These are phyloP conservation scores for Metarhizium brunneum DNA, from an alignment of 2,329 filamentous ascomycete species.

Conservation along the genomic window DNA sequence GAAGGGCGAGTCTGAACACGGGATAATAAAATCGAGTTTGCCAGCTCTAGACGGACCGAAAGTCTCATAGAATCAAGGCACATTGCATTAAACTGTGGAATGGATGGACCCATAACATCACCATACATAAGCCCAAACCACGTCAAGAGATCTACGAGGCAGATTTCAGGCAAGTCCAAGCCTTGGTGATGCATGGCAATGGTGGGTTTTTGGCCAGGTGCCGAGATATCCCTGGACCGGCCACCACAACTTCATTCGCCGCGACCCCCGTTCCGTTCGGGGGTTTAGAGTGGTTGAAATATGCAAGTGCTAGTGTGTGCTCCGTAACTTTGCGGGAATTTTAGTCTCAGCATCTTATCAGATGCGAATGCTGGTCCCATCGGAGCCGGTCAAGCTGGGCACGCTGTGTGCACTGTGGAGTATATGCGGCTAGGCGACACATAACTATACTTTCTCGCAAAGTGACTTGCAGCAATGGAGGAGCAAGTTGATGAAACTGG, in stretches of 20 bases:
- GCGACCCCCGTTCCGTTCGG: neutral
- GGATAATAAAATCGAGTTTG: neutral
- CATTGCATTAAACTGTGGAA: neutral
- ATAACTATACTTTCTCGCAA: neutral
- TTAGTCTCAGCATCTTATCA: neutral
- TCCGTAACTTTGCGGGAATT: neutral
- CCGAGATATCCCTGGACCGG: neutral
- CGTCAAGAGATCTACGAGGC: neutral
- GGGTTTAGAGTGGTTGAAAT: neutral
- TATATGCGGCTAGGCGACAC: no score
- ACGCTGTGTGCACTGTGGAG: neutral
- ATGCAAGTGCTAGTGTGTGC: neutral
- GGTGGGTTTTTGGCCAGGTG: neutral
- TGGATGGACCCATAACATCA: neutral
- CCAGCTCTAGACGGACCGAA: neutral
- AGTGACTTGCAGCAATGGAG: neutral
- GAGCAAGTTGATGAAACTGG: neutral
- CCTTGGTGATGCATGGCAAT: neutral
- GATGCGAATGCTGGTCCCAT: neutral
- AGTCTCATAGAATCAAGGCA: neutral
- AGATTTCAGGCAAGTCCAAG: neutral
- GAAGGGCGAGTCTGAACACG: neutral
- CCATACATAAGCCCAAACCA: neutral
- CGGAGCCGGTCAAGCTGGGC: neutral
- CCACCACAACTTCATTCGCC: neutral